Percentiles rank a stretch among this genome's conserved stretches.
Evolutionary conservation across 139 green algal genomes (phyloP).

Genomic region (Volvox reticuliferus): DNA sequence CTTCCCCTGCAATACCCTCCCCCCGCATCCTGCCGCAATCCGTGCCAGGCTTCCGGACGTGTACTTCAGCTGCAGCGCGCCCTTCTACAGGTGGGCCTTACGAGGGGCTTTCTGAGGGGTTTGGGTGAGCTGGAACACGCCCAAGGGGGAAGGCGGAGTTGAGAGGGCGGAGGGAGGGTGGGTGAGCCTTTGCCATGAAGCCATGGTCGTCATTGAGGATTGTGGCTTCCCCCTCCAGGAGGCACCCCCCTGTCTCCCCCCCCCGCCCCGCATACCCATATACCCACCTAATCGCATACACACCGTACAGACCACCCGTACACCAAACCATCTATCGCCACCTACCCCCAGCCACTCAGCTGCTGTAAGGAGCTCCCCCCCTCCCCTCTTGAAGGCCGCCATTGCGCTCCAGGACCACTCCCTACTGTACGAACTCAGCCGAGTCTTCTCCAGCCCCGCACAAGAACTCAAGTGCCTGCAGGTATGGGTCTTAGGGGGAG

Average conservation of each 20-base stretch:
- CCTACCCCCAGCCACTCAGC: background rate
- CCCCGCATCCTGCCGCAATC: background rate
- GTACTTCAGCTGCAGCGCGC: slow-evolving; percentile 50
- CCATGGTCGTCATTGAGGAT: too few relatives aligned
- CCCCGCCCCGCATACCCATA: background rate
- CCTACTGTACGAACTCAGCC: slow-evolving; percentile 32
- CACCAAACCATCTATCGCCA: too few relatives aligned
- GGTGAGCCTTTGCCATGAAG: background rate
- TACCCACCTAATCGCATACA: background rate
- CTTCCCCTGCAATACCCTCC: background rate
- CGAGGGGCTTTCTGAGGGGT: background rate
- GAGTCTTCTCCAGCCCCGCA: slow-evolving; percentile 37
- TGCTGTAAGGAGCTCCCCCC: background rate
- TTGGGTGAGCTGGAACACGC: background rate
- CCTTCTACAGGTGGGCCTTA: slow-evolving; percentile 20
- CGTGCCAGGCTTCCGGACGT: slow-evolving; percentile 25
- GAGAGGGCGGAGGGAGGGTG: background rate
- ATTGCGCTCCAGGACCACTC: slow-evolving; percentile 30
- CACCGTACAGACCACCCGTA: background rate
- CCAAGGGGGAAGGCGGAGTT: background rate
- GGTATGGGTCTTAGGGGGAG: slow-evolving; percentile 3
- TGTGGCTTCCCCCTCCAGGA: too few relatives aligned
- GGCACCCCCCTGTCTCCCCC: background rate
- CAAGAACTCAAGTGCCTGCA: slow-evolving; percentile 59
- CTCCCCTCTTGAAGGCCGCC: slow-evolving; percentile 2